Conservation (phyloP, 2,329 filamentous ascomycete species). For the Metarhizium sp. region DNA sequence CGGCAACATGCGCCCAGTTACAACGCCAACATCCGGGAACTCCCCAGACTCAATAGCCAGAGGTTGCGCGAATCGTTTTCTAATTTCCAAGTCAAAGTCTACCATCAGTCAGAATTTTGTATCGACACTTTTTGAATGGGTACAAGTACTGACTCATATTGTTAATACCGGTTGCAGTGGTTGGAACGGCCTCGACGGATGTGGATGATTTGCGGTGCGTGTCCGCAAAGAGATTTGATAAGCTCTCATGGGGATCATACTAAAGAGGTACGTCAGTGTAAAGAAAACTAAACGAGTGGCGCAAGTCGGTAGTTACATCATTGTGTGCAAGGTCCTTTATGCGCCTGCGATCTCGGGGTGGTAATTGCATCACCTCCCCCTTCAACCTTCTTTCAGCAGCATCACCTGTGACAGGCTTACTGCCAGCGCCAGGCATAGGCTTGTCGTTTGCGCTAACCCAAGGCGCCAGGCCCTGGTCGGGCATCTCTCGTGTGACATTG, state of each 20-base stretch:
- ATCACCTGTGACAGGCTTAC: conserved; percentile 56
- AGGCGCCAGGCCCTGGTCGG: conserved; percentile 56
- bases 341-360: conserved; percentile 54
- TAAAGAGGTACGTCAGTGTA: conserved; percentile 18
- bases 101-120: conserved; percentile 11
- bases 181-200: conserved; percentile 53
- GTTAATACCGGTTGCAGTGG: conserved; percentile 61
- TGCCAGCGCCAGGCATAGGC: conserved; percentile 43
- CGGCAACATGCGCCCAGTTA: conserved; percentile 56
- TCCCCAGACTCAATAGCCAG: conserved; percentile 60
- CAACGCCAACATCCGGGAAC: conserved; percentile 55
- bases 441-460: conserved; percentile 68
- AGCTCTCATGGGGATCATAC: conserved; percentile 46
- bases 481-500: conserved; percentile 61
- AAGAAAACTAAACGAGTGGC: background rate
- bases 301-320: conserved; percentile 33
- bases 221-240: conserved; percentile 43
- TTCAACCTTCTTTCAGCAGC: conserved; percentile 56
- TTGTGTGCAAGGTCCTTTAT: conserved; percentile 56
- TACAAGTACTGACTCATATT: conserved; percentile 58
- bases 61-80: conserved; percentile 55
- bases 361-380: conserved; percentile 61
- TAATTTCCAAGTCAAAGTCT: conserved; percentile 60
- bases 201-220: conserved; percentile 35
- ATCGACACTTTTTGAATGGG: background rate